Conservation (phyloP, 345 rosid genomes). For the Populus tremula region DNA sequence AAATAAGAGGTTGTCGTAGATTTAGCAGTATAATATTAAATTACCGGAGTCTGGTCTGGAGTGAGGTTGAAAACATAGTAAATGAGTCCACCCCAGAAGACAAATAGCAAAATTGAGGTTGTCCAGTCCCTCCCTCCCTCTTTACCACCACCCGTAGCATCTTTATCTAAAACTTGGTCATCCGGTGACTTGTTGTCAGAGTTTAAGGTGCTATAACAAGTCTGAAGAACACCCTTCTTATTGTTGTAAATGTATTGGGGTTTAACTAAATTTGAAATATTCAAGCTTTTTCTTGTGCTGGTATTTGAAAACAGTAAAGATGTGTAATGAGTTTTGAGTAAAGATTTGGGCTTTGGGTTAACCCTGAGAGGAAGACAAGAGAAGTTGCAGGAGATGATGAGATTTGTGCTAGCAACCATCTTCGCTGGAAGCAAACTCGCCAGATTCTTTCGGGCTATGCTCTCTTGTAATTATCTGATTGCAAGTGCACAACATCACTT, state of each 20-base stretch:
- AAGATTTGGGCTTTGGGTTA: conserved; percentile 22
- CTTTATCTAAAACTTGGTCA: conserved; percentile 37
- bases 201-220: conserved; percentile 44
- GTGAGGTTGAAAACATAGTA: conserved; percentile 71
- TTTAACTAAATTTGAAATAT: conserved; percentile 16
- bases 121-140: conserved; percentile 66
- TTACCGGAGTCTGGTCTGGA: conserved; percentile 79
- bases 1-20: neutral
- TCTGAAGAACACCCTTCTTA: conserved; percentile 26
- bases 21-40: neutral
- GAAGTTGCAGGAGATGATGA: conserved; percentile 55
- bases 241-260: conserved; percentile 13
- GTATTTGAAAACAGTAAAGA: neutral
- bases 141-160: conserved; percentile 16
- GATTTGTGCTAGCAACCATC: conserved; percentile 41
- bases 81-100: conserved; percentile 66
- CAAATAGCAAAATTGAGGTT: conserved; percentile 62
- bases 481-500: too few species aligned
- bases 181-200: conserved; percentile 28
- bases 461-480: too few species aligned
- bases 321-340: conserved; percentile 12
- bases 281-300: conserved; percentile 14
- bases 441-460: neutral
- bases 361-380: conserved; percentile 30
- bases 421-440: neutral